Evolutionary conservation across 805 yeast genomes (phyloP).

Genomic region (Kuraishia capsulata): DNA sequence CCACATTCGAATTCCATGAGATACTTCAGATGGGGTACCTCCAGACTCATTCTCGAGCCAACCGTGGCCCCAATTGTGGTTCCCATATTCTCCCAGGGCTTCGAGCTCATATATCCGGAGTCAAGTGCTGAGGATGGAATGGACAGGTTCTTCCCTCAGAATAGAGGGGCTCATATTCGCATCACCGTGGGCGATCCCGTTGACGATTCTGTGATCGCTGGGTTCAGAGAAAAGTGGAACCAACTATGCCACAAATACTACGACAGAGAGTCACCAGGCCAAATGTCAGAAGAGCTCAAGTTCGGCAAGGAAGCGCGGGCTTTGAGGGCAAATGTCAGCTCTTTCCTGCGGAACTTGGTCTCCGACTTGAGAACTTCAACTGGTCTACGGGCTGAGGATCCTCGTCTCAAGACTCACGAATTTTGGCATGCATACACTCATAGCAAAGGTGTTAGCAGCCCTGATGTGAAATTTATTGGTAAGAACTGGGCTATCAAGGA

Average conservation of each 20-base stretch:
- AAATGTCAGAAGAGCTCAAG: conserved; percentile 52
- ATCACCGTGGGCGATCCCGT: conserved; percentile 68
- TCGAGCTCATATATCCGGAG: conserved; percentile 84
- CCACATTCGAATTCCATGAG: conserved; percentile 85
- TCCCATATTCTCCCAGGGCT: conserved; percentile 81
- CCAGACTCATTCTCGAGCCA: conserved; percentile 75
- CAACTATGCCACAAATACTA: conserved; percentile 44
- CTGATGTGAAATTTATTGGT: conserved; percentile 65
- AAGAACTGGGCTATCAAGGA: conserved; percentile 76
- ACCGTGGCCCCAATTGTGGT: conserved; percentile 77
- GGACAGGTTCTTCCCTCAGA: conserved; percentile 51
- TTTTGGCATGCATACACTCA: conserved; percentile 70
- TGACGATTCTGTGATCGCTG: conserved; percentile 47
- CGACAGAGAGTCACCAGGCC: conserved; percentile 42
- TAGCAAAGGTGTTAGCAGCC: conserved; percentile 59
- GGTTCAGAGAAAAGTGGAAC: conserved; percentile 65
- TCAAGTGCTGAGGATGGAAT: conserved; percentile 44
- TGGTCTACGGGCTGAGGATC: conserved; percentile 53
- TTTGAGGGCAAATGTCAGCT: conserved; percentile 66
- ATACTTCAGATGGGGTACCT: conserved; percentile 92
- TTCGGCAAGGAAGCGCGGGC: conserved; percentile 54
- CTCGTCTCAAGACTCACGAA: conserved; percentile 51
- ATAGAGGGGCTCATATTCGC: conserved; percentile 56
- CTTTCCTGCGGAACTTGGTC: conserved; percentile 55
- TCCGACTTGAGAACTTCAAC: conserved; percentile 32